These are phyloP conservation scores for Pyrrhoderma noxium DNA, from an alignment of 1,284 basidiomycete species.

Conservation along the genomic window DNA sequence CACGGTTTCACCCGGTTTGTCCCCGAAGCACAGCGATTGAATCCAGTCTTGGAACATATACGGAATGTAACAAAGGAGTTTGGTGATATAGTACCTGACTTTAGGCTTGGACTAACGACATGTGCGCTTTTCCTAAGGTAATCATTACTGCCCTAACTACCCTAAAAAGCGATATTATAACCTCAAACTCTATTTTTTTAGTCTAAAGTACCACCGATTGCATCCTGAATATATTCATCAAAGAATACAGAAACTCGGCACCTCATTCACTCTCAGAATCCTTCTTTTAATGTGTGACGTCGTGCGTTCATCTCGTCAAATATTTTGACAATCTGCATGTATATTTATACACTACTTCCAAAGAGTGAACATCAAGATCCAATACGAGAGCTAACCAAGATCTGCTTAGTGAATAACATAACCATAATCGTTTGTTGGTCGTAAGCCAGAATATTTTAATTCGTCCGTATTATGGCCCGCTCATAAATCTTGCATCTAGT, in stretches of 20 bases:
- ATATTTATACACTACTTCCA: background rate
- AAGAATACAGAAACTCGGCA: conserved; percentile 81
- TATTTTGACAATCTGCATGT: background rate
- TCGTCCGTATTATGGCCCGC: conserved; percentile 1
- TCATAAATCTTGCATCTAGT: conserved; percentile 32
- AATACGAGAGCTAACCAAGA: conserved; percentile 91
- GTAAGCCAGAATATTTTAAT: conserved; percentile 39
- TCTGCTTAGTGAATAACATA: conserved; percentile 86
- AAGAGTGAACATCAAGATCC: conserved; percentile 87
- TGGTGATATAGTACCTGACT: conserved; percentile 90
- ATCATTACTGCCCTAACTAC: conserved; percentile 20
- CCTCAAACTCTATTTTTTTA: conserved; percentile 28
- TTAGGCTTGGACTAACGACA: conserved; percentile 92
- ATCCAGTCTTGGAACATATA: conserved; percentile 81
- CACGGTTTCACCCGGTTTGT: background rate
- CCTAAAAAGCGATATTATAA: background rate
- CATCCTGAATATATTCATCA: conserved; percentile 96
- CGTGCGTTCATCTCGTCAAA: conserved; percentile 40
- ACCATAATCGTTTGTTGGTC: conserved; percentile 92
- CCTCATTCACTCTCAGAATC: conserved; percentile 77
- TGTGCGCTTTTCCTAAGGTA: conserved; percentile 90
- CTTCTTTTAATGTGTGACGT: conserved; percentile 92
- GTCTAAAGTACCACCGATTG: conserved; percentile 89
- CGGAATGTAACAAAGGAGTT: conserved; percentile 91
- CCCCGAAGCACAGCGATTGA: conserved; percentile 56